These are phyloP conservation scores for Daucus carota DNA, from an alignment of 129 eudicot genomes.

Conservation along the genomic window DNA sequence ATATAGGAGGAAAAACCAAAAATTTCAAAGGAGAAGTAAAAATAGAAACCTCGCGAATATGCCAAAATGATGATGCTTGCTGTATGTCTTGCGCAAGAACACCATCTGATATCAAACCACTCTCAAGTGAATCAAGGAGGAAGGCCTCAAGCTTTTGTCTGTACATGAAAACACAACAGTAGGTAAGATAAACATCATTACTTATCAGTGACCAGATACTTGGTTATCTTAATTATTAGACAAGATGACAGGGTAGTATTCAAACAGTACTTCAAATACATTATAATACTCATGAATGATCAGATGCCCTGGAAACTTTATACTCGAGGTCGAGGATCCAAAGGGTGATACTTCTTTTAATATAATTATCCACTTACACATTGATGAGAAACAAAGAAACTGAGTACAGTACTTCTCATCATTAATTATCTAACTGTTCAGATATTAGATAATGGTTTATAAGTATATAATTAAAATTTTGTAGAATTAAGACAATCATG, in stretches of 20 bases:
- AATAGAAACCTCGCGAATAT: constrained; percentile 76
- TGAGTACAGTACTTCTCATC: not conserved
- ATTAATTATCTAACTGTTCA: not conserved
- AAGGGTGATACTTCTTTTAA: not conserved
- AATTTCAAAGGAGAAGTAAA: not conserved
- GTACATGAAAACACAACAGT: constrained; percentile 8
- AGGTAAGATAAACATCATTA: not conserved
- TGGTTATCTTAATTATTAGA: not conserved
- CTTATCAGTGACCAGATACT: not conserved
- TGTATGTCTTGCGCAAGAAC: constrained; percentile 87
- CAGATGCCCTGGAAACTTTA: not conserved
- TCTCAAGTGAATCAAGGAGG: constrained; percentile 71
- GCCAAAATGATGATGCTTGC: constrained; percentile 92
- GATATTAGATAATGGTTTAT: not conserved
- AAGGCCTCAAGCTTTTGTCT: constrained; percentile 95
- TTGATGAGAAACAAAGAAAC: not conserved
- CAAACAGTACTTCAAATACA: not conserved
- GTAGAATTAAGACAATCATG: not conserved
- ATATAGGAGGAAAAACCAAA: not conserved
- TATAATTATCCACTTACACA: not conserved
- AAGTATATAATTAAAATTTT: not conserved
- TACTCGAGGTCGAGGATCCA: not conserved
- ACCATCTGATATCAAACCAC: constrained; percentile 77
- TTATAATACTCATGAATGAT: not conserved
- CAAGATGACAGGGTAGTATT: not conserved